Evolutionary conservation across 2,329 filamentous ascomycete genomes (phyloP).

Genomic region (Elsinoe perseae): DNA sequence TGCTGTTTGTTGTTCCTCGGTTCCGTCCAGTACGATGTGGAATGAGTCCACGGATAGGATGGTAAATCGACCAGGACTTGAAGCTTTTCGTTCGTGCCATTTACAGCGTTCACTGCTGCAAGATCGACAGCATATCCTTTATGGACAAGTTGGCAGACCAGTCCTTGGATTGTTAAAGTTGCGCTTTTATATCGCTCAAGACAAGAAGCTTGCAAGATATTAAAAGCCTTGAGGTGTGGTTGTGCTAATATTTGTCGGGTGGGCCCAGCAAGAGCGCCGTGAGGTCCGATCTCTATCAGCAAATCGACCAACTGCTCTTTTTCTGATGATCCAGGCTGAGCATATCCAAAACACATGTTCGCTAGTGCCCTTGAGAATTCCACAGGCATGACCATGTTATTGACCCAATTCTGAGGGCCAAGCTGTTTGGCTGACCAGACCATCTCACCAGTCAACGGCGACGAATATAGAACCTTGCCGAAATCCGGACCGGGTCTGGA

Average conservation of each 20-base stretch:
- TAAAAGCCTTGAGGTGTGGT: too few species aligned
- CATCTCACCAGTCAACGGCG: neutral
- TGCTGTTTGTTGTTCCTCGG: neutral
- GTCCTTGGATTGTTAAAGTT: neutral
- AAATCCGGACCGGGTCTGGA: too few species aligned
- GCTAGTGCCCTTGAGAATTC: neutral
- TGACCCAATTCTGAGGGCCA: neutral
- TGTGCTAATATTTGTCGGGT: neutral
- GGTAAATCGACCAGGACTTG: constrained; percentile 1
- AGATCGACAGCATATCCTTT: neutral
- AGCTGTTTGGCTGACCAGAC: neutral
- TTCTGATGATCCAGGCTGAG: too few species aligned
- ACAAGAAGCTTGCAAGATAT: neutral
- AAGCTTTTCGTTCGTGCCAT: neutral
- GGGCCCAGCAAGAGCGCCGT: neutral
- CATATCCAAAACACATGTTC: constrained; percentile 18
- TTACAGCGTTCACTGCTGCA: neutral
- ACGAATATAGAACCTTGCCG: neutral
- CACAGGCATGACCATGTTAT: neutral
- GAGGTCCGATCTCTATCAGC: neutral
- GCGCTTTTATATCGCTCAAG: neutral
- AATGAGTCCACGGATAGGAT: constrained; percentile 7
- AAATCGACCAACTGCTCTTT: neutral
- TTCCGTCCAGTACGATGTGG: neutral
- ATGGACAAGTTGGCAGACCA: neutral